phyloP scores from a whole-genome alignment of 75 land plant species.

The Adiantum capillusveneris region DNA sequence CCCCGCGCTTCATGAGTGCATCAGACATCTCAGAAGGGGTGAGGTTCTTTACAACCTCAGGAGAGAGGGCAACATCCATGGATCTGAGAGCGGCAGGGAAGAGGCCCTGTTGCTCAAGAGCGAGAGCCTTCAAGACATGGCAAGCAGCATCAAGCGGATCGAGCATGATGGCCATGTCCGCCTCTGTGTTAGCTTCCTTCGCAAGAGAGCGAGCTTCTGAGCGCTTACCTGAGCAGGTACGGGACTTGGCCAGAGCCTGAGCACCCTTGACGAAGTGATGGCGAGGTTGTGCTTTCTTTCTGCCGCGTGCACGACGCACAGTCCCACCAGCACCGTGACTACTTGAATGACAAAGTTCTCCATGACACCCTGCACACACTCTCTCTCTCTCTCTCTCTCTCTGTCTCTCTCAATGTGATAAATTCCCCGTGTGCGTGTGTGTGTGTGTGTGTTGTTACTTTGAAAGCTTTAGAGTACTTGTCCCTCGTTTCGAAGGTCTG shows the following conservation, averaged over 20 bases:
- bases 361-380: too few species aligned
- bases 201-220: constrained; percentile 27
- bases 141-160: constrained; percentile 71
- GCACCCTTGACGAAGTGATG: constrained; percentile 83
- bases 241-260: constrained; percentile 61
- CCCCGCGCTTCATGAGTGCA: constrained; percentile 55
- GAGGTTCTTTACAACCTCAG: constrained; percentile 37
- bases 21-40: constrained; percentile 43
- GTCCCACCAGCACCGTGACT: constrained; percentile 14
- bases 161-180: constrained; percentile 56
- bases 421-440: too few species aligned
- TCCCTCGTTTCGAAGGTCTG: too few species aligned
- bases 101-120: constrained; percentile 59
- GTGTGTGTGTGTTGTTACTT: too few species aligned
- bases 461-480: too few species aligned
- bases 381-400: too few species aligned
- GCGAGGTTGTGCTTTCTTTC: constrained; percentile 33
- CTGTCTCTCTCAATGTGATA: too few species aligned
- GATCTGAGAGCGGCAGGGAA: constrained; percentile 46
- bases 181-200: constrained; percentile 41
- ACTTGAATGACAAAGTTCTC: constrained; percentile 11
- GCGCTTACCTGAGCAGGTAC: constrained; percentile 14
- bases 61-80: constrained; percentile 51
- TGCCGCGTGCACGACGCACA: constrained; percentile 30
- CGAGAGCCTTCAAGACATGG: constrained; percentile 62